Evolutionary conservation across 768 basidiomycete species (phyloP).

Genomic region (Tulasnella sp.): DNA sequence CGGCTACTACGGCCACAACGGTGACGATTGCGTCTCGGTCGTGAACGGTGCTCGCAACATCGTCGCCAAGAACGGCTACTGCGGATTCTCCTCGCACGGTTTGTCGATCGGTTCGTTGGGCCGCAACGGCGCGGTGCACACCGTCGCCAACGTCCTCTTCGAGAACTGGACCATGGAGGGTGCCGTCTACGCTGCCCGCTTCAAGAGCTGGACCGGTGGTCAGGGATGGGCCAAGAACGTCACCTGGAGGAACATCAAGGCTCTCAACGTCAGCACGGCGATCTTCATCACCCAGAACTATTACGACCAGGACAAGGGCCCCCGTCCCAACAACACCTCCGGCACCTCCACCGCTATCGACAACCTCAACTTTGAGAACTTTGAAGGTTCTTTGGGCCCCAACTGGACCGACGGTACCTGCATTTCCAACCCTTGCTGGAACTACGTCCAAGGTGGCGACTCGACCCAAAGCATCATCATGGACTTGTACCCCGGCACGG

Average conservation of each 20-base stretch:
- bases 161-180: constrained; percentile 51
- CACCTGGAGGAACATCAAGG: constrained; percentile 48
- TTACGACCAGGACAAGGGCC: constrained; percentile 55
- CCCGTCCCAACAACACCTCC: constrained; percentile 42
- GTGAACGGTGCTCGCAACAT: constrained; percentile 48
- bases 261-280: constrained; percentile 47
- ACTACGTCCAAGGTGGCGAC: constrained; percentile 47
- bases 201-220: constrained; percentile 52
- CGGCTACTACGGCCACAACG: constrained; percentile 45
- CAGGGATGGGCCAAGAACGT: constrained; percentile 49
- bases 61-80: constrained; percentile 46
- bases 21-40: constrained; percentile 51
- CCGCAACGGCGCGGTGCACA: constrained; percentile 42
- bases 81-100: constrained; percentile 50
- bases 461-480: constrained; percentile 59
- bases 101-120: constrained; percentile 50
- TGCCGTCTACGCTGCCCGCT: constrained; percentile 49
- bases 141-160: constrained; percentile 47
- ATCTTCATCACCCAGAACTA: constrained; percentile 57
- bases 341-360: constrained; percentile 54
- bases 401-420: constrained; percentile 57
- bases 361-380: constrained; percentile 55
- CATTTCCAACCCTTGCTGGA: constrained; percentile 60
- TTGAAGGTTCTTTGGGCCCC: constrained; percentile 47
- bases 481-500: constrained; percentile 54